phyloP scores from a whole-genome alignment of 257 asterid genomes.

The Primulina eburnea region DNA sequence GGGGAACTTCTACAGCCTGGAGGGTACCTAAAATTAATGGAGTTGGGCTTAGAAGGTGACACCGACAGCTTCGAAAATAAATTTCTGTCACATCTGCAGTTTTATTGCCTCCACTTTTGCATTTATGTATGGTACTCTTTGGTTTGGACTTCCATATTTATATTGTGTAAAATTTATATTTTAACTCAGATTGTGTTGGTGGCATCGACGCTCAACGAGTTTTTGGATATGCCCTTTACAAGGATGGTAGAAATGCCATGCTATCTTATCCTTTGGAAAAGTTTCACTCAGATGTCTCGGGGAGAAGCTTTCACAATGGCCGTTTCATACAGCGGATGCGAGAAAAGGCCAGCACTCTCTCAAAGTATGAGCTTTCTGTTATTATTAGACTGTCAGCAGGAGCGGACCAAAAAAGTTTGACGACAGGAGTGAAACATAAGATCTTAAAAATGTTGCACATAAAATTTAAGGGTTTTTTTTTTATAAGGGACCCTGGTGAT shows the following conservation, averaged over 20 bases:
- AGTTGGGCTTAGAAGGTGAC: slow-evolving; percentile 76
- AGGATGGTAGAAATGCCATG: slow-evolving; percentile 57
- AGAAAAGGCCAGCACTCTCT: slow-evolving; percentile 65
- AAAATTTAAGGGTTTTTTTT: too few relatives aligned
- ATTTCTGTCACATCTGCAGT: too few relatives aligned
- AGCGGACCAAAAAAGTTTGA: too few relatives aligned
- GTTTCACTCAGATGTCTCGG: slow-evolving; percentile 58
- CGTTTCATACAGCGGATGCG: slow-evolving; percentile 79
- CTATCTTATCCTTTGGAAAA: slow-evolving; percentile 73
- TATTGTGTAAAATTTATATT: too few relatives aligned
- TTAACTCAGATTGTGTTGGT: slow-evolving; percentile 56
- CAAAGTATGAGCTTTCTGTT: slow-evolving; percentile 42
- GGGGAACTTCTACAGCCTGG: slow-evolving; percentile 89
- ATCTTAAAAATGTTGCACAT: too few relatives aligned
- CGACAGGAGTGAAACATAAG: too few relatives aligned
- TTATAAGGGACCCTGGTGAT: too few relatives aligned
- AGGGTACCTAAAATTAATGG: slow-evolving; percentile 69
- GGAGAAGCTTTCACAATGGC: slow-evolving; percentile 83
- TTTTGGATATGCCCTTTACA: slow-evolving; percentile 70
- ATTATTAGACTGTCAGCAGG: too few relatives aligned
- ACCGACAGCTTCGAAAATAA: background rate
- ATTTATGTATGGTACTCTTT: too few relatives aligned
- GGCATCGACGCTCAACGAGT: slow-evolving; percentile 72
- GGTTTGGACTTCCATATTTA: too few relatives aligned
- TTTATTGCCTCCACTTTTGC: too few relatives aligned